Base-by-base conservation (phyloP, 306 rosid species). In the Fagus sylvatica region DNA sequence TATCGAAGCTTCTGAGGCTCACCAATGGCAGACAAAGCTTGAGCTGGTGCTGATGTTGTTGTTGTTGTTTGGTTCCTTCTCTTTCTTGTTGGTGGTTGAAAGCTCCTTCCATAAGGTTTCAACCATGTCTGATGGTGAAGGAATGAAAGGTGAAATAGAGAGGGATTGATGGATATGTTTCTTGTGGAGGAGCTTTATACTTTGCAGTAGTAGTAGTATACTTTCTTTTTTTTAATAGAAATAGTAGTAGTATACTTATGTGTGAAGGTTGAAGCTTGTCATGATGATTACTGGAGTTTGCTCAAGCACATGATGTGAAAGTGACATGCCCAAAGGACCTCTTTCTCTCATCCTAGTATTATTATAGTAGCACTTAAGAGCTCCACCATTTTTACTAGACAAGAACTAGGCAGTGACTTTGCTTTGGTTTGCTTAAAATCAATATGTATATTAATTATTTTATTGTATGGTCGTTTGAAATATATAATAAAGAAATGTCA, bases 101-200 rank as follows among this genome's bases (percentile, higher is more conserved):
- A 77, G 88, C 83, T 80, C 71, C 68, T 76, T 90, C 97, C 97
- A 90, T 89, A 88, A 56, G 88, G 64, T 54, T 78, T 84, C 74
- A 84, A 91, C 87, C 96, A 90, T 87, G 86, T 76, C 74, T 76
- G 87, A 85, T 41, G 77, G 74, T 53, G 88, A 83, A 84, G 84
- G 71, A 80, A 43, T 57, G 69, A 68, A 43, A 11, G 54, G 56
- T 2, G 28, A 46, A 77, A 77, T 75, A 59, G 37, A 19, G 51
- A 75, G 66, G 8, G 66, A 13, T 13, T 41, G 79, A 19, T 42
- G 60, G 74, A 55, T 34, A 34, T 16, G 40, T 39, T 41, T 60
- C 30, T 39, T 6, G 55, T 7, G 37, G 51, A 81, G 57, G 80
- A 71, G 53, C 72, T 53, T 42, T 41, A 71, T 49, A 65, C 28